Percentiles rank a stretch among this genome's conserved stretches.
These are phyloP conservation scores for Debaryomyces sp. DNA, from an alignment of 1,139 yeast genomes.

Conservation along the genomic window DNA sequence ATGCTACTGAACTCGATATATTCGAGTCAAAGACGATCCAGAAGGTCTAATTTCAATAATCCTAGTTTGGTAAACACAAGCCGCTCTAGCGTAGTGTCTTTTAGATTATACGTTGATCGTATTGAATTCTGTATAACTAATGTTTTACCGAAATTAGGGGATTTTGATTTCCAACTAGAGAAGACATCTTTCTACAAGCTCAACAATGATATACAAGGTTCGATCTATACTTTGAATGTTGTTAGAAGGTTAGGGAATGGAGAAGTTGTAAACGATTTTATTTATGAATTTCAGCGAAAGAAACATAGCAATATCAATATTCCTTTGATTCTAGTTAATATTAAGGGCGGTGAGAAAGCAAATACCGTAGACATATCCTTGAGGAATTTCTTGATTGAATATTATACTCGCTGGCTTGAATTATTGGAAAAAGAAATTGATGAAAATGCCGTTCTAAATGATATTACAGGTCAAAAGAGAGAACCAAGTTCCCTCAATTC, in stretches of 20 bases:
- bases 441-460: slow-evolving; percentile 5
- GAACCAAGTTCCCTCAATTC: background rate
- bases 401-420: slow-evolving; percentile 59
- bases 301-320: slow-evolving; percentile 8
- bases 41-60: slow-evolving; percentile 15
- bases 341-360: slow-evolving; percentile 22
- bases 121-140: slow-evolving; percentile 27
- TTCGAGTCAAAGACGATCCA: slow-evolving; percentile 17
- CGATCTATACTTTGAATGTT: slow-evolving; percentile 22
- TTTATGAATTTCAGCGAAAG: slow-evolving; percentile 31
- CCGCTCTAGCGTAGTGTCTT: slow-evolving; percentile 18
- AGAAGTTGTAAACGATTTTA: slow-evolving; percentile 17
- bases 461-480: slow-evolving; percentile 4
- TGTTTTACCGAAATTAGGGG: slow-evolving; percentile 49
- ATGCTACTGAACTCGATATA: slow-evolving; percentile 15
- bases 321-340: slow-evolving; percentile 29
- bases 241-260: slow-evolving; percentile 19
- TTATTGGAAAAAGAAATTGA: slow-evolving; percentile 21
- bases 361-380: slow-evolving; percentile 38
- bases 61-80: slow-evolving; percentile 11
- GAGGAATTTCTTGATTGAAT: slow-evolving; percentile 50
- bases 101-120: slow-evolving; percentile 26
- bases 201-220: slow-evolving; percentile 36
- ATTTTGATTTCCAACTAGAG: slow-evolving; percentile 27
- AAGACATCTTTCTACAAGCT: slow-evolving; percentile 33